Evolutionary conservation across 2,329 filamentous ascomycete genomes (phyloP).

Genomic region (Penicillium sp.): DNA sequence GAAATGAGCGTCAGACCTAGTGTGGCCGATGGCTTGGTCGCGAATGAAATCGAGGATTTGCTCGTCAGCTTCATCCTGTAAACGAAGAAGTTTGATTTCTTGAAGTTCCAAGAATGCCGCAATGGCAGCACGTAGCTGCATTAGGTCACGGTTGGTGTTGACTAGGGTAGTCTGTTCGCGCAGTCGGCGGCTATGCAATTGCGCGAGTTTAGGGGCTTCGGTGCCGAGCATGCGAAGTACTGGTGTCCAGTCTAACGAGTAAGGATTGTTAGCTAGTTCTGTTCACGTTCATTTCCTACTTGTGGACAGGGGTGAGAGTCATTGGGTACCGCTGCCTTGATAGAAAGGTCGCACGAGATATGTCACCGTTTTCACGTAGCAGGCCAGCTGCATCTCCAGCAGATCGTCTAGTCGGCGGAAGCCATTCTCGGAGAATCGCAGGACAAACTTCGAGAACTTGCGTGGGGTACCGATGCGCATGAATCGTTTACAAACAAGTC

Average conservation of each 20-base stretch:
- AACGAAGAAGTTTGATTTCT: slow-evolving; percentile 65
- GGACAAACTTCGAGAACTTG: slow-evolving; percentile 43
- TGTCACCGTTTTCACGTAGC: slow-evolving; percentile 43
- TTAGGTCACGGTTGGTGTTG: slow-evolving; percentile 54
- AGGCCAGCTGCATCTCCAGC: slow-evolving; percentile 42
- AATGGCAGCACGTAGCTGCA: slow-evolving; percentile 59
- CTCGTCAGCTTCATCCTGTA: slow-evolving; percentile 63
- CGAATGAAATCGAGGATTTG: slow-evolving; percentile 57
- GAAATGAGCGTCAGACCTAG: slow-evolving; percentile 51
- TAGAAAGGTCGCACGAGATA: slow-evolving; percentile 49
- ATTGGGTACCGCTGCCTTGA: slow-evolving; percentile 43
- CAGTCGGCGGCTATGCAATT: slow-evolving; percentile 38
- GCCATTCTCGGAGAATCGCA: slow-evolving; percentile 42
- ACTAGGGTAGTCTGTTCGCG: slow-evolving; percentile 53
- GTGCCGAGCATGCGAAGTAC: slow-evolving; percentile 28
- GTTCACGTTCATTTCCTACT: slow-evolving; percentile 2
- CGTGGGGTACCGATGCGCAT: slow-evolving; percentile 46
- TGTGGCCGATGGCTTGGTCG: slow-evolving; percentile 46
- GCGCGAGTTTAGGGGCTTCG: slow-evolving; percentile 28
- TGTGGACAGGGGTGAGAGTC: slow-evolving; percentile 19
- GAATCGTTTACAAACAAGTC: slow-evolving; percentile 47
- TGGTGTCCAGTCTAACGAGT: slow-evolving; percentile 34
- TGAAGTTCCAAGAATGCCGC: slow-evolving; percentile 63
- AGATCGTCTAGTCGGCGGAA: slow-evolving; percentile 42
- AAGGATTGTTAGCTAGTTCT: slow-evolving; percentile 24